Evolutionary conservation across 108 stramenopile species (phyloP).

Genomic region (Stephanodiscus triporus): DNA sequence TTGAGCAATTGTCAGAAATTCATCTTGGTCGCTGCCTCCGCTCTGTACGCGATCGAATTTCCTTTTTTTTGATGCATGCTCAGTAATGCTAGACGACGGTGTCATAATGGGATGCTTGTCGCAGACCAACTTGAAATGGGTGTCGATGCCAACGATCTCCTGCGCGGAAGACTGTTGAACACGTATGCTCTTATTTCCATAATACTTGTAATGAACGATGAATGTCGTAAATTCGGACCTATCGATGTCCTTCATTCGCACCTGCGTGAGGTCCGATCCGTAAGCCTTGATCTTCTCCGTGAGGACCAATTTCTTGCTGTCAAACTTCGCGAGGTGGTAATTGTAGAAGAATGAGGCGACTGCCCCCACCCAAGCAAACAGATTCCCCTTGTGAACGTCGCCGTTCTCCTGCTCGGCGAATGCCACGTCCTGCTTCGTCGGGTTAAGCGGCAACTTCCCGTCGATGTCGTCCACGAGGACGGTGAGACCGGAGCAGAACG

Average conservation of each 20-base stretch:
- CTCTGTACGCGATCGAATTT: not conserved
- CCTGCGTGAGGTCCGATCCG: not conserved
- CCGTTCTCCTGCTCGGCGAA: constrained; percentile 40
- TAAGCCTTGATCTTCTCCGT: constrained; percentile 11
- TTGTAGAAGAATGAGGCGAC: constrained; percentile 27
- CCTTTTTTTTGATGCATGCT: not conserved
- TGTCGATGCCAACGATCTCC: constrained; percentile 11
- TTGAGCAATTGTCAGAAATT: not conserved
- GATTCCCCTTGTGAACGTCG: constrained; percentile 33
- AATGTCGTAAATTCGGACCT: constrained; percentile 16
- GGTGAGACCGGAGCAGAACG: constrained; percentile 26
- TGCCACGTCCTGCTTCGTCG: constrained; percentile 37
- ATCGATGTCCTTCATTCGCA: constrained; percentile 19
- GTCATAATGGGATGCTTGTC: not conserved
- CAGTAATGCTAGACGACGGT: not conserved
- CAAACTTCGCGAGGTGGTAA: constrained; percentile 21
- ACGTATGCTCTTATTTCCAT: not conserved
- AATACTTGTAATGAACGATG: not conserved
- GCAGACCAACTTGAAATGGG: constrained; percentile 12
- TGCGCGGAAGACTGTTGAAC: not conserved
- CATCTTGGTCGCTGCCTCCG: not conserved
- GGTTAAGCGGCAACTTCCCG: constrained; percentile 33
- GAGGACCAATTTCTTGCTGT: constrained; percentile 13
- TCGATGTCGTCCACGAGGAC: constrained; percentile 30
- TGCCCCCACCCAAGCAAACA: constrained; percentile 42